A percentile compares a stretch with the other conserved stretches of the same genome.
Conservation (phyloP, 148 eudicot genomes). For the Chenopodium berlandieri region DNA sequence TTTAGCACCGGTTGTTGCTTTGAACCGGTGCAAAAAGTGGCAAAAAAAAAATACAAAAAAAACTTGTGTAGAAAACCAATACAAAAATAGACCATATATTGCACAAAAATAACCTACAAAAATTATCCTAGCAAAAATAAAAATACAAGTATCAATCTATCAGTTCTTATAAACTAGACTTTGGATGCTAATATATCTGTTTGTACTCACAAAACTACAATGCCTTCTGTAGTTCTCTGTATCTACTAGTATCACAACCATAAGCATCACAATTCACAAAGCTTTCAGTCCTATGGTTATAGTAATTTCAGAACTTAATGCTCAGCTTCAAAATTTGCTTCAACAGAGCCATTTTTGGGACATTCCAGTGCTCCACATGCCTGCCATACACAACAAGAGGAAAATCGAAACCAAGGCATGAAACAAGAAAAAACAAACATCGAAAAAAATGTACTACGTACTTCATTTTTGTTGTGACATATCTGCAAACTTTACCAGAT, state of each 20-base stretch:
- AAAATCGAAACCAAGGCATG: constrained; percentile 2
- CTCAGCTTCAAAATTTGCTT: constrained; percentile 83
- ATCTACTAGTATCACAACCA: background rate
- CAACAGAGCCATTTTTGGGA: constrained; percentile 84
- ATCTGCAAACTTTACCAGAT: constrained; percentile 87
- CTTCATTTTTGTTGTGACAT: background rate
- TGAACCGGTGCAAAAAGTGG: too few species aligned
- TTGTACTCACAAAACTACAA: background rate
- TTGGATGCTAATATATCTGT: background rate
- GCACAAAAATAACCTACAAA: too few species aligned
- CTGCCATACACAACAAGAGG: constrained; percentile 30
- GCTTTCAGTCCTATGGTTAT: background rate
- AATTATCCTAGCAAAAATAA: too few species aligned
- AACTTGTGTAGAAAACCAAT: too few species aligned
- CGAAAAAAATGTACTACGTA: too few species aligned
- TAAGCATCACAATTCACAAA: background rate
- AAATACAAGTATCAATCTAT: too few species aligned
- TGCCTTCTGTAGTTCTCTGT: background rate
- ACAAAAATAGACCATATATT: too few species aligned
- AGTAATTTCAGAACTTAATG: background rate
- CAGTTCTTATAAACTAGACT: too few species aligned
- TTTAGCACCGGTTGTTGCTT: too few species aligned
- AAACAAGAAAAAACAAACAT: background rate
- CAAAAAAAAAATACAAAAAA: too few species aligned
- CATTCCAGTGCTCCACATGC: constrained; percentile 98